Base-by-base conservation (phyloP, 108 stramenopile species). In the Chaetoceros tenuissimus region DNA sequence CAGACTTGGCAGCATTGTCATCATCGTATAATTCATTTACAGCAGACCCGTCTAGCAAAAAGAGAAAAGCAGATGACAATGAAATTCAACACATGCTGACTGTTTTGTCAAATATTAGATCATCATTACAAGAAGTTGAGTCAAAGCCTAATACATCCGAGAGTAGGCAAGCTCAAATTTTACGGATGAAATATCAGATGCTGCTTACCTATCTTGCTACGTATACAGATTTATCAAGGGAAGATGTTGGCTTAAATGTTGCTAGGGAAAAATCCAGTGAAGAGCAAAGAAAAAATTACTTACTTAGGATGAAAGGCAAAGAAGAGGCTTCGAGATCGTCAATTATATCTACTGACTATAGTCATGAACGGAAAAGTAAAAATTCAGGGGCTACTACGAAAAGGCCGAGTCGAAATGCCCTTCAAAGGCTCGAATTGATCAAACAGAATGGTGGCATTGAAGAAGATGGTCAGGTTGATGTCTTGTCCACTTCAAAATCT, bases 31-130 rank as follows among this genome's bases (percentile, higher is more conserved):
- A 10, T 40, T n/a, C n/a, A n/a, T 13, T 5, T 40, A 40, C 28
- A 49, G 44, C 43, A 17, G 16, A 26, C n/a, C 20, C 40, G 43
- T 57, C 62, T 55, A 44, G 48, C 25, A 60, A 56, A n/a, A 60
- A 63, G 23, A 31, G 48, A 19, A 51, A 58, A 21, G 48, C 53
- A 16, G 47, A 46, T 21, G 31, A 51, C 2, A 63, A 70, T n/a
- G 70, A 86, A 59, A 51, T 82, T 2, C 74, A 76, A 2, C 76
- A 86, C 49, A 48, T 86, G 22, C 68, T 78, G 29, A 67, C 40
- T 1, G 68, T 83, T 5, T 51, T 86, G 24, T 53, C 68, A 17
- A 55, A 69, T 7, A 71, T 74, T 2, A 76, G 74, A 22, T 29
- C 59, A 16, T 22, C 44, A 8, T 46, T 73, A 34, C 53, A 50